These are phyloP conservation scores for Sporothrix brasiliensis DNA, from an alignment of 2,329 filamentous ascomycete genomes.

Conservation along the genomic window DNA sequence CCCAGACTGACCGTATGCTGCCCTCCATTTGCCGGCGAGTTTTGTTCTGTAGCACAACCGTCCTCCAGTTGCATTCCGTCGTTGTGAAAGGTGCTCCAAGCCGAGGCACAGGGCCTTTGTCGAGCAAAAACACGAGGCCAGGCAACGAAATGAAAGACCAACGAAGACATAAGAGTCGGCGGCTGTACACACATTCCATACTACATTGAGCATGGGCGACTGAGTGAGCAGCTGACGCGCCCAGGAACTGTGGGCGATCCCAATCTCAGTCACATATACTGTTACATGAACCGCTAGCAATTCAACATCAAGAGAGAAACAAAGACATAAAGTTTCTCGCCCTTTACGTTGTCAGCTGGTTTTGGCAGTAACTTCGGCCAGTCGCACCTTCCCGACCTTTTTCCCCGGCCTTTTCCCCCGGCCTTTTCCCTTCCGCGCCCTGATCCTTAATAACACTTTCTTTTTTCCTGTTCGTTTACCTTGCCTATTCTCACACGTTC, in stretches of 20 bases:
- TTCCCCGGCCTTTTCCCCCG: too few relatives aligned
- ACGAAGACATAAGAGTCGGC: not conserved
- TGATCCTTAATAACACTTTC: not conserved
- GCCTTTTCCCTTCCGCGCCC: not conserved
- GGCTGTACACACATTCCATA: not conserved
- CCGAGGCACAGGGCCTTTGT: not conserved
- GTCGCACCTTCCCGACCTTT: constrained; percentile 17
- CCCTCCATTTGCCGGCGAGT: not conserved
- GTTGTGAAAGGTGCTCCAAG: constrained; percentile 7
- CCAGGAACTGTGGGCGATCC: constrained; percentile 20
- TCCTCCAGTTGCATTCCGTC: not conserved
- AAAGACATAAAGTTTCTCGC: not conserved
- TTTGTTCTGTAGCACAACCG: constrained; percentile 15
- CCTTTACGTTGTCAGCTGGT: not conserved
- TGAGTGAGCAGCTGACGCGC: constrained; percentile 8
- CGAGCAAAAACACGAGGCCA: not conserved
- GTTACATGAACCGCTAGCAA: not conserved
- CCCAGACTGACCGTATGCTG: not conserved
- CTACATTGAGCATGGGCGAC: not conserved
- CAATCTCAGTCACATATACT: constrained; percentile 16
- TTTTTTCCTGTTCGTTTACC: not conserved
- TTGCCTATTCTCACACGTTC: not conserved
- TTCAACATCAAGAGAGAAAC: constrained; percentile 1
- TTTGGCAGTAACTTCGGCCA: not conserved
- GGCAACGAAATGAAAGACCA: not conserved